These are phyloP conservation scores for Persicaria tinctoria DNA, from an alignment of 148 eudicot species.

Conservation along the genomic window DNA sequence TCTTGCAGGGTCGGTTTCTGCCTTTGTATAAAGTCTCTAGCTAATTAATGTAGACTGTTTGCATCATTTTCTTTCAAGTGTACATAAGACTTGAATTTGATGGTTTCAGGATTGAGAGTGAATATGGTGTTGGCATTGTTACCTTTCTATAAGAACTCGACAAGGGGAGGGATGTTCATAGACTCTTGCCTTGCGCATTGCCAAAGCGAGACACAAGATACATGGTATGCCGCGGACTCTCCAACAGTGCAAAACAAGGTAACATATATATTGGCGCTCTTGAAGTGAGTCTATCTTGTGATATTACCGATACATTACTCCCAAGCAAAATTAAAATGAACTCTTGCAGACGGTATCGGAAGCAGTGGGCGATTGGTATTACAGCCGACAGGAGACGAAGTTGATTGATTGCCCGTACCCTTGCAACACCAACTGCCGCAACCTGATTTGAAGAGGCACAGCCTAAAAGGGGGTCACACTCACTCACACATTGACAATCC, in stretches of 20 bases:
- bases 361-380: conserved; percentile 10
- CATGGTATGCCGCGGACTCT: conserved; percentile 74
- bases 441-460: not conserved
- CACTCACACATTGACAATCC: too few species aligned
- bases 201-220: conserved; percentile 81
- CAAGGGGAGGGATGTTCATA: conserved; percentile 72
- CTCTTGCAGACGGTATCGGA: conserved; percentile 4
- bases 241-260: conserved; percentile 77
- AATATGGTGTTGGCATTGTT: conserved; percentile 59
- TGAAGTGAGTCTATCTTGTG: not conserved
- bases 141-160: conserved; percentile 40
- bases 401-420: not conserved
- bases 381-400: not conserved
- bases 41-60: not conserved
- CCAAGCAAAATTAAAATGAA: not conserved
- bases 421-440: not conserved
- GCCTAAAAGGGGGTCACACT: too few species aligned
- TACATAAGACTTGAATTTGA: not conserved
- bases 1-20: conserved; percentile 57
- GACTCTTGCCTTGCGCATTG: conserved; percentile 97
- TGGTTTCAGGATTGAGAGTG: conserved; percentile 49
- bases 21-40: not conserved
- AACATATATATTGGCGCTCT: not conserved
- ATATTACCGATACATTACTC: not conserved
- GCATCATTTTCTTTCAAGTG: not conserved